Base-by-base conservation (phyloP, 1,139 yeast genomes). In the Taphrina communis region DNA sequence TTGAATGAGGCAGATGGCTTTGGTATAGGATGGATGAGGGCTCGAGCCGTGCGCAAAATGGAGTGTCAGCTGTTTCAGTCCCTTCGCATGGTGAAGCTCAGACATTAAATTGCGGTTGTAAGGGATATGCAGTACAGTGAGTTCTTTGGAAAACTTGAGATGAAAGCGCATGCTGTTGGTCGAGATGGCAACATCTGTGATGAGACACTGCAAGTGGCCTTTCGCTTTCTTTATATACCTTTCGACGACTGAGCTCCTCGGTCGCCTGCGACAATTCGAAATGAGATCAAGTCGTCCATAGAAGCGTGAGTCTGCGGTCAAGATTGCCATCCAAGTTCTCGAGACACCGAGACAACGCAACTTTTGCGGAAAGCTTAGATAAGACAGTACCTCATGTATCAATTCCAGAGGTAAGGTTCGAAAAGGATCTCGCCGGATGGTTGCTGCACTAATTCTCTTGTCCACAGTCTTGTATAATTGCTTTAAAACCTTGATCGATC, bases 351-450 rank as follows among this genome's bases (percentile, higher is more conserved):
- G 25, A 31, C 51, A 44, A 9, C 48, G 2, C 12, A 58, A 12
- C 53, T 44, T 42, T 12, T 53, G 50, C 17, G 61, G 41, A 25
- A 63, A 52, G 38, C 42, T 35, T 39, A 46, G n/a, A 41, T 42
- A 44, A 36, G 60, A 12, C 6, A 63, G 25, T 14, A 55, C 38
- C 42, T 55, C 61, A 44, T 61, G 44, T 39, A 63, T 46, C 35
- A 63, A 1, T 39, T 63, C 67, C 36, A 55, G 17, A 12, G 67
- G 67, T 12, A 63, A 19, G 14, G 44, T 19, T 14, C 4, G 6
- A 56, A 53, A 63, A 11, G 55, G 55, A 35, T 63, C 67, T 4
- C 9, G 36, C 7, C 58, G 53, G 21, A 36, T 12, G 14, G 21
- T 19, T 19, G n/a, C 14, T 11, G 44, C 39, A n/a, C 19, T 38